phyloP scores from a whole-genome alignment of 257 asterid genomes.

The Nemophila menziesii region DNA sequence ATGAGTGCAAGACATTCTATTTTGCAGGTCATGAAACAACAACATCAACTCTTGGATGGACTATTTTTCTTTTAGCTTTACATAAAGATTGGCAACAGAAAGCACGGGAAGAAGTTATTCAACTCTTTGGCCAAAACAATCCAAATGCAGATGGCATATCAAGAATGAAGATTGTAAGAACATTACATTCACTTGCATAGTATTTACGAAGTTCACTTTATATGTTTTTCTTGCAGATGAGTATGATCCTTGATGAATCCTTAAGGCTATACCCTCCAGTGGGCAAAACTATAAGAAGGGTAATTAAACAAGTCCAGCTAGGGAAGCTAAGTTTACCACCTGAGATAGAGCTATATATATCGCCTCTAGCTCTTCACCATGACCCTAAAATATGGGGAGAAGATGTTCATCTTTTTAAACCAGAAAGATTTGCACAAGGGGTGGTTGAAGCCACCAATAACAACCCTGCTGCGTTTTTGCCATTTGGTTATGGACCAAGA shows the following conservation, averaged over 20 bases:
- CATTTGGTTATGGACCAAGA: constrained; percentile 65
- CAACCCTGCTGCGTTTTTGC: constrained; percentile 38
- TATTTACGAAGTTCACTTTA: background rate
- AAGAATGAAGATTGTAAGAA: constrained; percentile 42
- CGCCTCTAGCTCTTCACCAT: constrained; percentile 51
- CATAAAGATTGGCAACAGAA: constrained; percentile 60
- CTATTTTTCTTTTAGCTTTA: constrained; percentile 37
- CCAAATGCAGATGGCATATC: constrained; percentile 37
- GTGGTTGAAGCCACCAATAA: constrained; percentile 25
- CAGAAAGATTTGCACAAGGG: constrained; percentile 45
- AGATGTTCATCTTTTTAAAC: constrained; percentile 39
- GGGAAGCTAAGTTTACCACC: constrained; percentile 38
- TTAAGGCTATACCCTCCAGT: constrained; percentile 63
- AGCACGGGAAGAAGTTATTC: constrained; percentile 48
- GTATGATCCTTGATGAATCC: constrained; percentile 49
- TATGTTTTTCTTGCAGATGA: constrained; percentile 22
- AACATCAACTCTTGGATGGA: constrained; percentile 49
- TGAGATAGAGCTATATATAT: constrained; percentile 28
- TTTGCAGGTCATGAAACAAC: constrained; percentile 79
- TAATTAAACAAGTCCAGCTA: constrained; percentile 20
- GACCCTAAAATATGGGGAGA: constrained; percentile 59
- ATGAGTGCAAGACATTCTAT: constrained; percentile 69
- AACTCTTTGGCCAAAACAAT: constrained; percentile 18
- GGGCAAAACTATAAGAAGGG: constrained; percentile 39
- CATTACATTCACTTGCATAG: too few relatives aligned